A percentile compares a stretch with the other conserved stretches of the same genome.
These are phyloP conservation scores for Parmales sp. DNA, from an alignment of 108 stramenopile genomes.

Conservation along the genomic window DNA sequence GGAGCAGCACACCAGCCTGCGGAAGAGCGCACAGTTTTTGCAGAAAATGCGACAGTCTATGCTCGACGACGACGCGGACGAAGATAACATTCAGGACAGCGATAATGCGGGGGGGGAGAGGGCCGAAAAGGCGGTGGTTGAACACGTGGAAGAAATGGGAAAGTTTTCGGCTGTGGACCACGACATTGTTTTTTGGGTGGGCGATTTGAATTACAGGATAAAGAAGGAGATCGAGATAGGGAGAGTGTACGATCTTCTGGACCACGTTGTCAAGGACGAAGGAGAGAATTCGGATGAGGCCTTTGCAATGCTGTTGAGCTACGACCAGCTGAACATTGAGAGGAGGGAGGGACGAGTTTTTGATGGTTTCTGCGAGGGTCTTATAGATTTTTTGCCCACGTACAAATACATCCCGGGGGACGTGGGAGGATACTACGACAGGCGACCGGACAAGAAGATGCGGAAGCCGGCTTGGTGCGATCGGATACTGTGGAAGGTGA, in stretches of 20 bases:
- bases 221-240: slow-evolving; percentile 74
- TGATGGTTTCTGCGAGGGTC: slow-evolving; percentile 82
- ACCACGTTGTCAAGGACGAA: slow-evolving; percentile 44
- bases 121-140: slow-evolving; percentile 63
- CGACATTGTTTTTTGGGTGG: slow-evolving; percentile 92
- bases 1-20: too few species aligned
- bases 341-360: slow-evolving; percentile 77
- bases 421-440: slow-evolving; percentile 52
- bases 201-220: slow-evolving; percentile 96
- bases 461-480: slow-evolving; percentile 99
- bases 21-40: too few species aligned
- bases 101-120: slow-evolving; percentile 36
- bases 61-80: too few species aligned
- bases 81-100: background rate
- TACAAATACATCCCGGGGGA: slow-evolving; percentile 98
- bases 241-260: slow-evolving; percentile 51
- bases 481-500: slow-evolving; percentile 76
- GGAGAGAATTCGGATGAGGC: background rate
- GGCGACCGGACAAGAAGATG: slow-evolving; percentile 91
- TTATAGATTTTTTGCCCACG: slow-evolving; percentile 78
- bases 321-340: slow-evolving; percentile 96
- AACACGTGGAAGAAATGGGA: slow-evolving; percentile 42
- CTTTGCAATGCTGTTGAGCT: slow-evolving; percentile 31
- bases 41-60: too few species aligned
- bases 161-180: slow-evolving; percentile 57